phyloP scores from a whole-genome alignment of 768 basidiomycete species.

The Mycena polygramma region DNA sequence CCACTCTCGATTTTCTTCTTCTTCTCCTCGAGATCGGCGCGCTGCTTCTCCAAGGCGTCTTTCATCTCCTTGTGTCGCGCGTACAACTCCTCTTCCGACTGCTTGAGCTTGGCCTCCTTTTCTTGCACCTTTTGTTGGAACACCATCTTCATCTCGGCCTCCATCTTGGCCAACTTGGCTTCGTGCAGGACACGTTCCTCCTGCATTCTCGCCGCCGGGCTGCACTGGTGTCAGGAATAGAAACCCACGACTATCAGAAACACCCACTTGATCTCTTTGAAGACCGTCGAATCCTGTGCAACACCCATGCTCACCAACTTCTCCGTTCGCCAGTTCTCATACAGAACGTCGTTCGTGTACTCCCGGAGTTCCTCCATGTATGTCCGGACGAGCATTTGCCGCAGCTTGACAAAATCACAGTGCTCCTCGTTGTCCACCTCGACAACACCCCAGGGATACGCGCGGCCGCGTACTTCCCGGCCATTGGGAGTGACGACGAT shows the following conservation, averaged over 20 bases:
- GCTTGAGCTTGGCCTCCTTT: conserved; percentile 99
- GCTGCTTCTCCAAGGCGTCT: conserved; percentile 97
- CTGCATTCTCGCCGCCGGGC: conserved; percentile 95
- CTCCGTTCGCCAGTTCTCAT: conserved; percentile 98
- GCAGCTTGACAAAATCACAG: conserved; percentile 99
- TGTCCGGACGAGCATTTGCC: conserved; percentile 98
- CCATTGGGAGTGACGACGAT: conserved; percentile 88
- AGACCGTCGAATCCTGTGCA: conserved; percentile 95
- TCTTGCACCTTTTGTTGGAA: conserved; percentile 99
- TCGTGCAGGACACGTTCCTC: conserved; percentile 98
- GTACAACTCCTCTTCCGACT: conserved; percentile 99
- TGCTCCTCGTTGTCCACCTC: conserved; percentile 99
- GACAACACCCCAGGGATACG: conserved; percentile 98
- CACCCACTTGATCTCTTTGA: conserved; percentile 98
- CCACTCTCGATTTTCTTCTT: conserved; percentile 96
- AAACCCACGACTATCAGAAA: conserved; percentile 12
- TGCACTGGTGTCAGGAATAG: conserved; percentile 50
- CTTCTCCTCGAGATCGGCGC: conserved; percentile 96
- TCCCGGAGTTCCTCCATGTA: conserved; percentile 99
- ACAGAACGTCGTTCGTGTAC: conserved; percentile 95
- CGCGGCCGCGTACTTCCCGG: conserved; percentile 92
- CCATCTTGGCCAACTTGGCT: conserved; percentile 98
- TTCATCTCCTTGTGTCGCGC: conserved; percentile 99
- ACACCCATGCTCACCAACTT: conserved; percentile 98
- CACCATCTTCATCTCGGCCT: conserved; percentile 99